These are phyloP conservation scores for Boletus calvinii DNA, from an alignment of 1,284 basidiomycete species.

Conservation along the genomic window DNA sequence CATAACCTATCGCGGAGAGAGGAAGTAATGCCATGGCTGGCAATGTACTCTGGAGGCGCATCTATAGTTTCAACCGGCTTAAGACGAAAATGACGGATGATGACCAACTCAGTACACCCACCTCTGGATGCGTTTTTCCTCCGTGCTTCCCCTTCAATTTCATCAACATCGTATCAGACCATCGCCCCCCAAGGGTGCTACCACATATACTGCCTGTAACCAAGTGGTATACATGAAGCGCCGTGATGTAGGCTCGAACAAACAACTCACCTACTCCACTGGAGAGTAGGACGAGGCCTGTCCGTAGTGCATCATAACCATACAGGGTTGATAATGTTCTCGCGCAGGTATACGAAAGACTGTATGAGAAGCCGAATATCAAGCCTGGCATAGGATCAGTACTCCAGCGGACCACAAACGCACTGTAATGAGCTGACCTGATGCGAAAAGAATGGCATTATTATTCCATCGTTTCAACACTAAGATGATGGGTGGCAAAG, in stretches of 20 bases:
- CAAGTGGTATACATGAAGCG: neutral
- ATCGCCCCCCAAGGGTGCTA: conserved; percentile 75
- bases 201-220: conserved; percentile 62
- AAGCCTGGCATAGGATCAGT: conserved; percentile 44
- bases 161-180: conserved; percentile 66
- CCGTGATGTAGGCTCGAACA: neutral
- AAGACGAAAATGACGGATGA: neutral
- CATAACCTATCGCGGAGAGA: conserved; percentile 64
- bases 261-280: conserved; percentile 61
- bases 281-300: conserved; percentile 74
- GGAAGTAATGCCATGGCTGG: conserved; percentile 56
- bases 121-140: conserved; percentile 66
- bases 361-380: conserved; percentile 70
- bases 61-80: conserved; percentile 43
- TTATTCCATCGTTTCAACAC: conserved; percentile 70
- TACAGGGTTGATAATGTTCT: conserved; percentile 67
- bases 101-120: conserved; percentile 26
- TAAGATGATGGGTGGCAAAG: conserved; percentile 58
- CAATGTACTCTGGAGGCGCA: conserved; percentile 69
- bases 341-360: conserved; percentile 73
- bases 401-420: neutral
- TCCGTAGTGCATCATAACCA: conserved; percentile 66
- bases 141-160: conserved; percentile 58
- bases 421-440: conserved; percentile 16
- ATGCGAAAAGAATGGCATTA: conserved; percentile 57